Conservation (phyloP, 192 early-diverging fungal genomes). For the Podila verticillata region DNA sequence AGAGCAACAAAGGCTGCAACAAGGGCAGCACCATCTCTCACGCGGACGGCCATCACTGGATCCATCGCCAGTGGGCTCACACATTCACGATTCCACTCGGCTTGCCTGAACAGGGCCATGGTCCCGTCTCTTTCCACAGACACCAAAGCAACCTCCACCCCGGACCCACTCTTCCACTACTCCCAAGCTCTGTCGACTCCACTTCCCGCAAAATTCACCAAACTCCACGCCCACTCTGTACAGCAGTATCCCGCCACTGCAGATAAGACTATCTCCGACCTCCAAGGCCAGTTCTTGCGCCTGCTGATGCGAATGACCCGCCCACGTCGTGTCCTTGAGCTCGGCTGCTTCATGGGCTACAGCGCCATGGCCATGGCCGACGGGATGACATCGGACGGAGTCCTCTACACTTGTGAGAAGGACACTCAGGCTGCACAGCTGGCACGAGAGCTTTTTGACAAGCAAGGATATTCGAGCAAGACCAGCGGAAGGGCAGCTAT, state of each 20-base stretch:
- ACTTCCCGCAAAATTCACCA: conserved; percentile 15
- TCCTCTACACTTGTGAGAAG: conserved; percentile 63
- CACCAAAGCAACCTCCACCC: background rate
- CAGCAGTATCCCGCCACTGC: conserved; percentile 31
- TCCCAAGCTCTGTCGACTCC: conserved; percentile 12
- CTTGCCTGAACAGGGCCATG: conserved; percentile 5
- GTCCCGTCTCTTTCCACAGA: background rate
- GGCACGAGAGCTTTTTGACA: conserved; percentile 46
- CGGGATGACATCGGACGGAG: conserved; percentile 52
- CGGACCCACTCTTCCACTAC: conserved; percentile 19
- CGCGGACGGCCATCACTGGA: background rate
- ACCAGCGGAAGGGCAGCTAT: background rate
- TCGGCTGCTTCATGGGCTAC: conserved; percentile 76
- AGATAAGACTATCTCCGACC: conserved; percentile 55
- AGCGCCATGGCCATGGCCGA: conserved; percentile 76
- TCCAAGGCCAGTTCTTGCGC: conserved; percentile 61
- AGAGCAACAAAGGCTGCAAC: too few species aligned
- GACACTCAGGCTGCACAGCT: conserved; percentile 57
- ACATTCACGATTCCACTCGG: background rate
- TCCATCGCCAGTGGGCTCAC: background rate
- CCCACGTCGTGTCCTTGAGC: conserved; percentile 67
- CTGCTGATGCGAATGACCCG: conserved; percentile 59
- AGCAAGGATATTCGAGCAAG: conserved; percentile 7
- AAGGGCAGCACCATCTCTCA: background rate
- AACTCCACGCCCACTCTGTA: conserved; percentile 8